These are phyloP conservation scores for Phallus indusiatus DNA, from an alignment of 768 basidiomycete species.

Conservation along the genomic window DNA sequence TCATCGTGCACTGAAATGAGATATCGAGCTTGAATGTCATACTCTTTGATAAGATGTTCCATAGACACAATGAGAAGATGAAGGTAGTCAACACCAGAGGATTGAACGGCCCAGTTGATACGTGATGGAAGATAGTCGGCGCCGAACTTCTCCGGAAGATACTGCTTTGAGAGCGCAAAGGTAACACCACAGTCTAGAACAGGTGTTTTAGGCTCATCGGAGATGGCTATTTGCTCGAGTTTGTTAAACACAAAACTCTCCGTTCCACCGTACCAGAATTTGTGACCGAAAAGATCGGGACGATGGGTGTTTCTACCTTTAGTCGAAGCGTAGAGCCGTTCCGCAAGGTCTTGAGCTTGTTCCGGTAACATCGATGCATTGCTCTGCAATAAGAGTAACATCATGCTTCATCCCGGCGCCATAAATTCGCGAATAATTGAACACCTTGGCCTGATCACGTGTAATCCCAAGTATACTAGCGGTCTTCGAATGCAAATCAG, in stretches of 20 bases:
- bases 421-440: constrained; percentile 98
- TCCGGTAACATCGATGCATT: constrained; percentile 72
- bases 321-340: constrained; percentile 82
- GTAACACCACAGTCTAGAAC: constrained; percentile 93
- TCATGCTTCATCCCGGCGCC: constrained; percentile 96
- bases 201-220: constrained; percentile 80
- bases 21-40: constrained; percentile 83
- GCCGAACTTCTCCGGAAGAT: constrained; percentile 73
- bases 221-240: constrained; percentile 87
- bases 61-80: constrained; percentile 94
- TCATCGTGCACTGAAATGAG: constrained; percentile 97
- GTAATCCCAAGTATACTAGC: constrained; percentile 88
- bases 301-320: constrained; percentile 86
- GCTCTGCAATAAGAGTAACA: constrained; percentile 77
- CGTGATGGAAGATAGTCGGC: constrained; percentile 90
- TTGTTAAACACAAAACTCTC: constrained; percentile 98
- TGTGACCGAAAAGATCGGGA: constrained; percentile 60
- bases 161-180: constrained; percentile 82
- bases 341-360: constrained; percentile 70
- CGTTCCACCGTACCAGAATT: constrained; percentile 95
- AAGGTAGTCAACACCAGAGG: constrained; percentile 95
- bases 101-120: constrained; percentile 99
- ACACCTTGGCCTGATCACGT: constrained; percentile 92
- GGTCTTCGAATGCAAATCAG: constrained; percentile 95
- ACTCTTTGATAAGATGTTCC: constrained; percentile 75